Percentiles rank a stretch among this genome's conserved stretches.
These are phyloP conservation scores for Phialophora chinensis DNA, from an alignment of 2,329 filamentous ascomycete species.

Conservation along the genomic window DNA sequence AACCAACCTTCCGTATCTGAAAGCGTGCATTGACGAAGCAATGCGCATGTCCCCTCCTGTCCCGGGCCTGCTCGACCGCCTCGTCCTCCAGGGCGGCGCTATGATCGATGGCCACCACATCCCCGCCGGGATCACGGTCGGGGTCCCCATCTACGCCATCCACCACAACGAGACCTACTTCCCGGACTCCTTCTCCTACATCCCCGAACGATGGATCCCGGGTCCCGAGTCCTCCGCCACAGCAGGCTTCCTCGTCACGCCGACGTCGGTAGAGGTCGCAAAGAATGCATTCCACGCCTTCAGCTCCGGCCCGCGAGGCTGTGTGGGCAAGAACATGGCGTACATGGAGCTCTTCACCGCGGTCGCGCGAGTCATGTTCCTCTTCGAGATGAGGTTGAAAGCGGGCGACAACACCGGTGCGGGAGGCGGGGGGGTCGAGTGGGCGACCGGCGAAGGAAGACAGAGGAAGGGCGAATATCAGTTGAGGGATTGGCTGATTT, in stretches of 20 bases:
- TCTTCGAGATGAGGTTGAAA: conserved; percentile 31
- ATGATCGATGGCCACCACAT: conserved; percentile 44
- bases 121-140: conserved; percentile 44
- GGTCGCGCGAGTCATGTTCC: conserved; percentile 24
- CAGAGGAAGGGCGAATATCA: conserved; percentile 27
- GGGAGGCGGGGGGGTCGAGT: conserved; percentile 3
- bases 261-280: conserved; percentile 23
- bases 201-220: conserved; percentile 48
- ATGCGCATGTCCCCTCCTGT: conserved; percentile 45
- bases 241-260: conserved; percentile 19
- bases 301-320: conserved; percentile 42
- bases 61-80: conserved; percentile 41
- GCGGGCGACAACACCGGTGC: conserved; percentile 23
- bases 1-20: conserved; percentile 48
- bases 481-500: conserved; percentile 26
- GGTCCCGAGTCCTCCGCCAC: conserved; percentile 11
- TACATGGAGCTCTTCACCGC: conserved; percentile 40
- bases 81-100: conserved; percentile 43
- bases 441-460: conserved; percentile 12
- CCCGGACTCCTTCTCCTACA: conserved; percentile 42
- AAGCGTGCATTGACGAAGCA: conserved; percentile 51
- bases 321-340: conserved; percentile 44
- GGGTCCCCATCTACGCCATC: conserved; percentile 44
- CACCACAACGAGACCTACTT: conserved; percentile 46
- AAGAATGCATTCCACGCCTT: conserved; percentile 45